These are phyloP conservation scores for Lojkania enalia DNA, from an alignment of 2,329 filamentous ascomycete species.

Conservation along the genomic window DNA sequence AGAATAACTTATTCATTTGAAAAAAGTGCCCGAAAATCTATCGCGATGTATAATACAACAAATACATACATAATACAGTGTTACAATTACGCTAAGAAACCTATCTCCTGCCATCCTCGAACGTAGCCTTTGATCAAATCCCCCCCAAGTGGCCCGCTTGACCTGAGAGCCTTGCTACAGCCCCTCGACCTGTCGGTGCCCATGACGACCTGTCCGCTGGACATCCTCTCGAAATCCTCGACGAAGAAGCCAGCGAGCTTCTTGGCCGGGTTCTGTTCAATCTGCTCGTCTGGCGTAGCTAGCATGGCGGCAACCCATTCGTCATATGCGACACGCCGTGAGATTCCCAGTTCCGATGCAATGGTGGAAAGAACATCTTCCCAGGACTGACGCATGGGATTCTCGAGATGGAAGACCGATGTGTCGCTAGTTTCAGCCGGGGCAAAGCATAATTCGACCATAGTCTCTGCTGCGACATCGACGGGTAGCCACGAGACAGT, in stretches of 20 bases:
- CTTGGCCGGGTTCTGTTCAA: constrained; percentile 1
- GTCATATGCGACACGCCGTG: neutral
- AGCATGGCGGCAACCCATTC: neutral
- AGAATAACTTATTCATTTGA: no score
- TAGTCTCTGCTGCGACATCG: constrained; percentile 5
- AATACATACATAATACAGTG: no score
- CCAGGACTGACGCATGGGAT: constrained; percentile 11
- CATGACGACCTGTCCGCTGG: constrained; percentile 5
- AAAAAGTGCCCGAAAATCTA: no score
- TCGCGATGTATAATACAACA: no score
- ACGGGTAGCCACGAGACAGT: constrained; percentile 14
- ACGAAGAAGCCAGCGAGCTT: constrained; percentile 7
- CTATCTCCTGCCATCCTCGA: neutral
- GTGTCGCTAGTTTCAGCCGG: neutral
- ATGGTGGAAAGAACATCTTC: neutral
- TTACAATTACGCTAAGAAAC: no score
- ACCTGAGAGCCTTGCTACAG: neutral
- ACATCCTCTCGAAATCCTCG: constrained; percentile 8
- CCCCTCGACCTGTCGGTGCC: neutral
- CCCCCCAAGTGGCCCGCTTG: neutral
- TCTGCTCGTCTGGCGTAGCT: neutral
- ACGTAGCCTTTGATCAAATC: neutral
- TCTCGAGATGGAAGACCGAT: constrained; percentile 13
- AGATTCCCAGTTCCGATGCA: neutral
- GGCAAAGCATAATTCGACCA: neutral